phyloP scores from a whole-genome alignment of 116 monocot species.

The Papilionanthe hybrid region DNA sequence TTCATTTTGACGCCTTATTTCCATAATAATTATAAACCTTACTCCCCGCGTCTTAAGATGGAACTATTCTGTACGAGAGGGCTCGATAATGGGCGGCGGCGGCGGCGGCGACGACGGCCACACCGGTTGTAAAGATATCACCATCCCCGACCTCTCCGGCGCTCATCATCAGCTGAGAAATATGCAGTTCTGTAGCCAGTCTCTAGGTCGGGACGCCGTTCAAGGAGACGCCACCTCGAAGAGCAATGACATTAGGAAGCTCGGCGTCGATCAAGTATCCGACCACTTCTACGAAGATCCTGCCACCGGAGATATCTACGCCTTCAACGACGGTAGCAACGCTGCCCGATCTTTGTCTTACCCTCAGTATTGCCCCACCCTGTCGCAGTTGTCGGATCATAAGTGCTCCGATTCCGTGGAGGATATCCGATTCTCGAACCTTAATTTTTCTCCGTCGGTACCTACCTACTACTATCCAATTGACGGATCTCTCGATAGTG shows the following conservation, averaged over 20 bases:
- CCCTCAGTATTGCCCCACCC: slow-evolving; percentile 8
- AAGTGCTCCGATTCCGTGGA: slow-evolving; percentile 15
- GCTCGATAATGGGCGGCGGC: neutral
- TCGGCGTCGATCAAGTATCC: slow-evolving; percentile 32
- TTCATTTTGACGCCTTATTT: neutral
- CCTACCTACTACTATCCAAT: neutral
- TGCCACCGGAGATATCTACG: neutral
- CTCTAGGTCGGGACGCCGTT: slow-evolving; percentile 19
- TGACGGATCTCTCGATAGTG: neutral
- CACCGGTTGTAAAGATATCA: neutral
- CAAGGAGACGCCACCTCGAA: neutral
- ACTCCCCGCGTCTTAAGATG: neutral
- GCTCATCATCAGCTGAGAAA: slow-evolving; percentile 1
- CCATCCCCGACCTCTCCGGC: neutral
- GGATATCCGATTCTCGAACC: slow-evolving; percentile 8
- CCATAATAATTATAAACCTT: neutral
- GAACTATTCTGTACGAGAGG: no score
- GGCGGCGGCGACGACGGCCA: neutral
- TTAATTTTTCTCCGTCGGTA: neutral
- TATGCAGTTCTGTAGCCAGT: slow-evolving; percentile 37
- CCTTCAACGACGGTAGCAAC: neutral
- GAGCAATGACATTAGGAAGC: slow-evolving; percentile 19
- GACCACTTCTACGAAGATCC: neutral
- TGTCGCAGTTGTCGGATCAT: neutral
- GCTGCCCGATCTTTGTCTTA: slow-evolving; percentile 11